Conservation (phyloP, 331 rosid genomes). For the Malus hybrid region DNA sequence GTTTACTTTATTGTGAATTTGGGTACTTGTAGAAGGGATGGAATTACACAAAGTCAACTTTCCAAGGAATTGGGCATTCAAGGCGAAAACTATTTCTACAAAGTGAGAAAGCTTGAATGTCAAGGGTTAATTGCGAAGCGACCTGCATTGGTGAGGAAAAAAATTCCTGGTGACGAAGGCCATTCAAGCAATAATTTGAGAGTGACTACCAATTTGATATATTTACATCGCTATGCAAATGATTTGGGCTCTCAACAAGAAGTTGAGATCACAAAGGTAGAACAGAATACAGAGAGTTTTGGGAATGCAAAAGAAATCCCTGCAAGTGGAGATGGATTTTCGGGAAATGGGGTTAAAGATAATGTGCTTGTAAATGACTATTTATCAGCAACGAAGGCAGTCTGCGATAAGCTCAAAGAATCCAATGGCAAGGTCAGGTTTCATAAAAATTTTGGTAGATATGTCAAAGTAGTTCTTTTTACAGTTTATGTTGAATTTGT, state of each 20-base stretch:
- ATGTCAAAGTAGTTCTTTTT: background rate
- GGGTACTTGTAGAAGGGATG: slow-evolving; percentile 7
- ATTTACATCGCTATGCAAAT: slow-evolving; percentile 64
- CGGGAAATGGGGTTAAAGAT: background rate
- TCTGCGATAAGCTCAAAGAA: slow-evolving; percentile 54
- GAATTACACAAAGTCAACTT: slow-evolving; percentile 65
- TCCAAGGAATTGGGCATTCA: slow-evolving; percentile 53
- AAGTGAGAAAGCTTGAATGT: slow-evolving; percentile 60
- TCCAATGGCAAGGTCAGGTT: slow-evolving; percentile 63
- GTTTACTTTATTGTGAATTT: too few relatives aligned
- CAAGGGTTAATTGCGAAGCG: slow-evolving; percentile 69
- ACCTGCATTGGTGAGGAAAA: slow-evolving; percentile 1
- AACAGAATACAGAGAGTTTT: slow-evolving; percentile 15
- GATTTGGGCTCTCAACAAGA: slow-evolving; percentile 52
- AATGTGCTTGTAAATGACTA: slow-evolving; percentile 58
- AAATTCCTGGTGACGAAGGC: background rate
- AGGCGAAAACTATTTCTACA: slow-evolving; percentile 53
- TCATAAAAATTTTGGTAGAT: background rate
- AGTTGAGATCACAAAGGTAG: slow-evolving; percentile 41
- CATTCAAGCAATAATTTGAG: background rate
- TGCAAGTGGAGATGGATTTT: slow-evolving; percentile 9
- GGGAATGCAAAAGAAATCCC: slow-evolving; percentile 17
- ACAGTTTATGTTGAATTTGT: slow-evolving; percentile 6
- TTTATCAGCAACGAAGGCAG: slow-evolving; percentile 60
- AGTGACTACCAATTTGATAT: slow-evolving; percentile 65